Percentiles rank a stretch among this genome's conserved stretches.
phyloP scores from a whole-genome alignment of 345 rosid species.

The Eucalyptus erythrocorys region DNA sequence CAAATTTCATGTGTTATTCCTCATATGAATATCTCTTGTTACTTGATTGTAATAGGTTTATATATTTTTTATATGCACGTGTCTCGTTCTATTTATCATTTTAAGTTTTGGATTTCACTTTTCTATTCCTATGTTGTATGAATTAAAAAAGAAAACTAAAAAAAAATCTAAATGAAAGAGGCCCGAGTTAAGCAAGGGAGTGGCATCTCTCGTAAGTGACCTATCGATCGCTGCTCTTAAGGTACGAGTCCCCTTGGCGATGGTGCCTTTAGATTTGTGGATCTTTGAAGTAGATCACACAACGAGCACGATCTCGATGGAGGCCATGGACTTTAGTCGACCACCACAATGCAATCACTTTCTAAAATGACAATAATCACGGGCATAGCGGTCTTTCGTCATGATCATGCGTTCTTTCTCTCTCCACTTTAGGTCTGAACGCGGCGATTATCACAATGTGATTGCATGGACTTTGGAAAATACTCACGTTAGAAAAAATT shows the following conservation, averaged over 20 bases:
- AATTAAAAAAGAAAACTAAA: too few relatives aligned
- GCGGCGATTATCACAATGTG: fast-evolving
- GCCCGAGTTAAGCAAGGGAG: neutral
- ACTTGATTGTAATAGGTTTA: neutral
- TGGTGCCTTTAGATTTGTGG: neutral
- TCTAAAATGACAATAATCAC: neutral
- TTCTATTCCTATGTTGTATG: neutral
- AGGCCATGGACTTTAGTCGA: neutral
- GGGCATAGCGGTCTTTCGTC: fast-evolving
- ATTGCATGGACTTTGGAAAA: neutral
- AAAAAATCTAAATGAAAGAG: neutral
- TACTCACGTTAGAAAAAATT: neutral
- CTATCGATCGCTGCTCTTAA: fast-evolving
- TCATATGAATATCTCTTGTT: neutral
- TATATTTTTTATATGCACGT: neutral
- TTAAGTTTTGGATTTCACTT: neutral
- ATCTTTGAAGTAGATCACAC: neutral
- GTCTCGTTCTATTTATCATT: neutral
- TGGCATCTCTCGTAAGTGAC: neutral
- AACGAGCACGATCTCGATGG: neutral
- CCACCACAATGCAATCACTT: neutral
- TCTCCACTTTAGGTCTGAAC: neutral
- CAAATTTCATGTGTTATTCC: neutral
- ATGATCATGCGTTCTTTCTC: neutral
- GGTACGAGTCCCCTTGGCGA: neutral